Conservation (phyloP, 2,329 filamentous ascomycete genomes). For the Sphaerulina populicola region DNA sequence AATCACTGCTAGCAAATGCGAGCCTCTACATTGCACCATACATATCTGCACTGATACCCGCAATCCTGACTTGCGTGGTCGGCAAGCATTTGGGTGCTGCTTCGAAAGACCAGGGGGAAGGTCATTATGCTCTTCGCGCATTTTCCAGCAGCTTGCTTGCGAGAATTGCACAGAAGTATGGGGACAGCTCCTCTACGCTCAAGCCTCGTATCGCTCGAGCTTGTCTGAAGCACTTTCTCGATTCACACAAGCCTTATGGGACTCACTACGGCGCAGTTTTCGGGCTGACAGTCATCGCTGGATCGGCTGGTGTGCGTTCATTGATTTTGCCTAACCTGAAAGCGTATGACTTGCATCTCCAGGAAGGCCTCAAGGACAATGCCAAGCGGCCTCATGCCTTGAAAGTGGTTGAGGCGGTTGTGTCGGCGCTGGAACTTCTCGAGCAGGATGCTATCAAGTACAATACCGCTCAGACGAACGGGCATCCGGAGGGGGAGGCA, state of each 20-base stretch:
- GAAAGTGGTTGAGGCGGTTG: slow-evolving; percentile 50
- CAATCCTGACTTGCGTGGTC: slow-evolving; percentile 84
- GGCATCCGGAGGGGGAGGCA: slow-evolving; percentile 35
- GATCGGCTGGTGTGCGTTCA: slow-evolving; percentile 54
- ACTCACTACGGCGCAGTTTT: slow-evolving; percentile 84
- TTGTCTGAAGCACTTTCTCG: slow-evolving; percentile 84
- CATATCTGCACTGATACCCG: slow-evolving; percentile 64
- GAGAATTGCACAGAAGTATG: slow-evolving; percentile 72
- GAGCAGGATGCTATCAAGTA: slow-evolving; percentile 37
- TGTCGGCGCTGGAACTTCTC: slow-evolving; percentile 49
- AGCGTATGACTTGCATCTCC: slow-evolving; percentile 54
- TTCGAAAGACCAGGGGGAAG: slow-evolving; percentile 42
- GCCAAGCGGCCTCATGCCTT: slow-evolving; percentile 51
- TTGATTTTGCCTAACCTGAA: slow-evolving; percentile 59
- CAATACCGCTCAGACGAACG: slow-evolving; percentile 31
- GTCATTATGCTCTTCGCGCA: slow-evolving; percentile 74
- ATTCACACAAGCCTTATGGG: slow-evolving; percentile 70
- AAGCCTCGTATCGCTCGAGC: slow-evolving; percentile 86
- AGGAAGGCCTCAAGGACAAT: slow-evolving; percentile 49
- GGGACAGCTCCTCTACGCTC: slow-evolving; percentile 68
- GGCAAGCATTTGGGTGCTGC: slow-evolving; percentile 64
- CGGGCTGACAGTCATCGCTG: slow-evolving; percentile 70
- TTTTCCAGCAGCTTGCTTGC: slow-evolving; percentile 74
- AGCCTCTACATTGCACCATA: slow-evolving; percentile 67
- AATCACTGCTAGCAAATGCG: slow-evolving; percentile 74